Evolutionary conservation across 2,329 filamentous ascomycete species (phyloP), one percentile per base, ranked within the genome.

Genomic region (Fusarium stilboides): DNA sequence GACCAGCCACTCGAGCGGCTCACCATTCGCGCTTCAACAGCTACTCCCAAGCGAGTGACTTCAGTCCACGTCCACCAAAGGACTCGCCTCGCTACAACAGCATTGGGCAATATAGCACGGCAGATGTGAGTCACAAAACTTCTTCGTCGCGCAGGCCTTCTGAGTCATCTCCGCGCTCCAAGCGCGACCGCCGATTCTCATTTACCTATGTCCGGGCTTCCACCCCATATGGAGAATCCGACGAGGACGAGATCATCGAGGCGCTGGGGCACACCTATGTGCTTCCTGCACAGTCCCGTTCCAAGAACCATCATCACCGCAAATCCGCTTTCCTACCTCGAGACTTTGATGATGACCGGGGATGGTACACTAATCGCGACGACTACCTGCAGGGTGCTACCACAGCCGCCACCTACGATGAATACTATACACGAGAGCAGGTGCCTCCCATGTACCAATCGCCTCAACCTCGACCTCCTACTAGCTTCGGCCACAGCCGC

Each of bases 11-110:
- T 43, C 85, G 86, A 65, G 84, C 84, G 68, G 76, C 76, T 34
- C 78, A 80, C 31, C 79, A 81, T 64, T 72, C 72, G 60, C 73
- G 80, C 60, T 76, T 77, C 70, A 79, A 76, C 73, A 81, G 80
- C 71, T 81, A 80, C 67, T 80, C 79, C 44, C 76, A 79, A 65
- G 68, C 72, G 63, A 72, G 69, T 59, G 74, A 73, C 52, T 77
- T 75, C 77, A 83, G 79, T 71, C 84, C 80, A 62, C 82, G 81
- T 74, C 82, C 81, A 62, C 83, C 81, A 40, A 81, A 83, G 63
- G 87, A 87, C 76, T 89, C 87, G 67, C 87, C 87, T 68, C 85
- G 87, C 74, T 89, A 87, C 82, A 88, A 85, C 78, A 89, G 87
- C 83, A 84, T 83, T 77, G 87, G 87, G 78, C 82, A 87, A 77